Base-by-base conservation (phyloP, 2,329 filamentous ascomycete genomes). In the Aspergillus neoniger region DNA sequence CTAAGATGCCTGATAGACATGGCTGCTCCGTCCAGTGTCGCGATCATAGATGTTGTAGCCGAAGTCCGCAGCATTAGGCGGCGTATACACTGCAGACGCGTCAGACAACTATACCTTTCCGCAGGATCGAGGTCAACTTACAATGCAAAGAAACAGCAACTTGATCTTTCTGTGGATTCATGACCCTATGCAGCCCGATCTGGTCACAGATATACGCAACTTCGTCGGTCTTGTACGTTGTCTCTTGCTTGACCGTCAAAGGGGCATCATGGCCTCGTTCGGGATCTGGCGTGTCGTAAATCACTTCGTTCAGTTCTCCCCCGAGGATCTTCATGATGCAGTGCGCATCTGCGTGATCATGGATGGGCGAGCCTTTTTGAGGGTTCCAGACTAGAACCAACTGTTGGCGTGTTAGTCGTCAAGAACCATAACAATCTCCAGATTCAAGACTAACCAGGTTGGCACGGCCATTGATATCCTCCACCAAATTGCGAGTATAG, bases 291-390 rank as follows among this genome's bases (percentile, higher is more conserved):
- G 64, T 36, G 5, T 67, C 25, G 15, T 73, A 74, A 8, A 74
- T 66, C 1, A 70, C 71, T 49, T 74, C 72, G 15, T 65, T 65
- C 5, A 74, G 57, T 21, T 72, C 63, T 2, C 72, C 72, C 10
- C 71, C 68, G 10, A 75, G 57, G 5, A 76, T 64, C 51, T 76
- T 76, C 73, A 76, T 76, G 55, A 76, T 71, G 58, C 73, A 76
- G 59, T 76, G 73, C 14, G 73, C 73, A 41, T 74, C 72, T 57
- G 73, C 73, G 47, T 75, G 73, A 57, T 76, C 73, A 32, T 76
- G 73, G 48, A 76, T 67, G 0, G 71, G 73, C 0, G 71, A 74
- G 23, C 73, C 73, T 51, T 74, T 75, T n/a, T 68, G 65, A 0
- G 73, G 73, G 39, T 74, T 75, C 74, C 72, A 75, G 23, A 74